Conservation (phyloP, 164 flowering plant species). For the Dillenia suffruticosa region DNA sequence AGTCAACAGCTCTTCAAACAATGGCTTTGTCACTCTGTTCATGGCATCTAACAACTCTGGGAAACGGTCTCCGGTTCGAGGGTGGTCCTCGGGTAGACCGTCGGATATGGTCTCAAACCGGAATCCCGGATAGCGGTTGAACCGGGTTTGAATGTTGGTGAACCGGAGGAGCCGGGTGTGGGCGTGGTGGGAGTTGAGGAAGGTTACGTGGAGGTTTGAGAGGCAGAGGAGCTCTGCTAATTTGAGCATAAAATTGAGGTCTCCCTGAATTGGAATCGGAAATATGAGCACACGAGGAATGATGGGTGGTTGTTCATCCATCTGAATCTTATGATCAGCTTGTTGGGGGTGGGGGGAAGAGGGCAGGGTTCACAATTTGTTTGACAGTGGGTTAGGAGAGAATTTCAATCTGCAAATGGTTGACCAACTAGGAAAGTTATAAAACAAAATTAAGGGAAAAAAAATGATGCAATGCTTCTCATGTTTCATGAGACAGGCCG, state of each 20-base stretch:
- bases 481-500: too few species aligned
- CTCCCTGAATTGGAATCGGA: constrained; percentile 39
- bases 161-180: constrained; percentile 18
- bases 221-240: constrained; percentile 33
- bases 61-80: constrained; percentile 8
- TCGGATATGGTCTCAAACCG: constrained; percentile 29
- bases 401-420: too few species aligned
- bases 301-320: constrained; percentile 1
- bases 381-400: too few species aligned
- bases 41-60: constrained; percentile 14
- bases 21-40: constrained; percentile 11
- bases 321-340: background rate
- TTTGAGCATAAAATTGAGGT: constrained; percentile 41
- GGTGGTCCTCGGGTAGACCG: constrained; percentile 26
- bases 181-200: constrained; percentile 27
- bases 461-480: too few species aligned
- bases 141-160: constrained; percentile 20
- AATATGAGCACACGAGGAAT: constrained; percentile 33
- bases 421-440: too few species aligned
- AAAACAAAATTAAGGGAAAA: too few species aligned
- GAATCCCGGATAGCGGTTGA: constrained; percentile 19
- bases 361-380: too few species aligned
- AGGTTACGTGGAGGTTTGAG: constrained; percentile 27
- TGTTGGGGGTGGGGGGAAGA: too few species aligned
- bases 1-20: constrained; percentile 26